Evolutionary conservation across 768 basidiomycete genomes (phyloP).

Genomic region (Lentinus brumalis): DNA sequence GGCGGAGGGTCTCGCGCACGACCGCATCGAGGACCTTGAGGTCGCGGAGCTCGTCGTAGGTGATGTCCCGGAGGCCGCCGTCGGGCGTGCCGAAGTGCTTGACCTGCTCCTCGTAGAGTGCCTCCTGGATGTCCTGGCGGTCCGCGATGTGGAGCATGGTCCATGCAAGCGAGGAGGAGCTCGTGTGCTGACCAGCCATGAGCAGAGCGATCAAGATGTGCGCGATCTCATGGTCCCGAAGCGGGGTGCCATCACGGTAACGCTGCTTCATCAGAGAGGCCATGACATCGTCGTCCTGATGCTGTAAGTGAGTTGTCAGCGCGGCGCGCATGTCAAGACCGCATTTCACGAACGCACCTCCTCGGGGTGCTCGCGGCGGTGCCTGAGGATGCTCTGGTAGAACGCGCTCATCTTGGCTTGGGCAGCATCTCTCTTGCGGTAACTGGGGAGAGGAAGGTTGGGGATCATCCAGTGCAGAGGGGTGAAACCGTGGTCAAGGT

Average conservation of each 20-base stretch:
- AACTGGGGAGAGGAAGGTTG: constrained; percentile 87
- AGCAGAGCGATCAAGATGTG: constrained; percentile 99
- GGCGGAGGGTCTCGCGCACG: constrained; percentile 90
- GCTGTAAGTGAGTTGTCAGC: constrained; percentile 26
- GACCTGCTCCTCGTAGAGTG: constrained; percentile 89
- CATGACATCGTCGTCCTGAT: constrained; percentile 91
- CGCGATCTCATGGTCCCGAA: constrained; percentile 90
- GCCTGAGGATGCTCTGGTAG: constrained; percentile 83
- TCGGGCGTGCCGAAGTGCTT: constrained; percentile 77
- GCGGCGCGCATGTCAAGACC: not conserved
- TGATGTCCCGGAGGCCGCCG: constrained; percentile 76
- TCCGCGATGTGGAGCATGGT: constrained; percentile 83
- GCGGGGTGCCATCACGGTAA: constrained; percentile 77
- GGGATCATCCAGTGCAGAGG: constrained; percentile 96
- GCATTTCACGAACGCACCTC: constrained; percentile 36
- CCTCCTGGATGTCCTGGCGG: constrained; percentile 70
- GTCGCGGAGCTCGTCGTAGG: constrained; percentile 82
- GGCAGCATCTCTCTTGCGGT: constrained; percentile 84
- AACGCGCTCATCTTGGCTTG: constrained; percentile 94
- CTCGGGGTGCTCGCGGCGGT: constrained; percentile 55
- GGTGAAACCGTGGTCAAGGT: constrained; percentile 95
- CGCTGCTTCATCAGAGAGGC: constrained; percentile 79
- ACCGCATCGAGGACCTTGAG: constrained; percentile 85
- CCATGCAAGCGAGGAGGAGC: constrained; percentile 92
- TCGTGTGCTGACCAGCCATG: constrained; percentile 99